Evolutionary conservation across 2,329 filamentous ascomycete genomes (phyloP).

Genomic region (Stagonosporopsis chrysanthemi): DNA sequence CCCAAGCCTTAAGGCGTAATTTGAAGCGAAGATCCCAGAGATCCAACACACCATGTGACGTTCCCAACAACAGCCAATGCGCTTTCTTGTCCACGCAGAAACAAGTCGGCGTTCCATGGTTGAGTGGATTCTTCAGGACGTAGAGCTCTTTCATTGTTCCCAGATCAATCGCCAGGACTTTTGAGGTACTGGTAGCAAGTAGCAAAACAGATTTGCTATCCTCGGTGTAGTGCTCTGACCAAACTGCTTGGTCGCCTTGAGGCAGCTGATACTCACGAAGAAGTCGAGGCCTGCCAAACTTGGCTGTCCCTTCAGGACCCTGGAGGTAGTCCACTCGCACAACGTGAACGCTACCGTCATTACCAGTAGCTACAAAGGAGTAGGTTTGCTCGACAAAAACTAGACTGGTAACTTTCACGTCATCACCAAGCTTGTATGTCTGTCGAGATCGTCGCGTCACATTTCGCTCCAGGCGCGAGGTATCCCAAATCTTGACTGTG

Average conservation of each 20-base stretch:
- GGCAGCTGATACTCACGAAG: constrained; percentile 79
- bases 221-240: constrained; percentile 89
- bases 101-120: constrained; percentile 89
- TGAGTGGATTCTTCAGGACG: constrained; percentile 82
- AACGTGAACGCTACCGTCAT: constrained; percentile 82
- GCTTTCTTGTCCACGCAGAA: constrained; percentile 87
- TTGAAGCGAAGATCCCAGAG: constrained; percentile 98
- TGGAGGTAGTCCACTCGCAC: constrained; percentile 78
- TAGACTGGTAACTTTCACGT: constrained; percentile 77
- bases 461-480: constrained; percentile 86
- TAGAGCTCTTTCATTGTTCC: constrained; percentile 85
- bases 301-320: constrained; percentile 61
- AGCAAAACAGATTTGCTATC: constrained; percentile 84
- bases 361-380: constrained; percentile 89
- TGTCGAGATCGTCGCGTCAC: constrained; percentile 86
- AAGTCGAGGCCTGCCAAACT: constrained; percentile 79
- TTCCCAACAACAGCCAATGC: constrained; percentile 91
- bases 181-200: constrained; percentile 84
- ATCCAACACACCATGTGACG: constrained; percentile 89
- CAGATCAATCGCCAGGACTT: constrained; percentile 84
- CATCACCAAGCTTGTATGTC: constrained; percentile 77
- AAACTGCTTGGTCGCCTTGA: constrained; percentile 78
- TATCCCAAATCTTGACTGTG: constrained; percentile 91
- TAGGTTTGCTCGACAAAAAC: constrained; percentile 95
- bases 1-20: constrained; percentile 86